Base-by-base conservation (phyloP, 345 rosid genomes). In the Rubroshorea leprosula region DNA sequence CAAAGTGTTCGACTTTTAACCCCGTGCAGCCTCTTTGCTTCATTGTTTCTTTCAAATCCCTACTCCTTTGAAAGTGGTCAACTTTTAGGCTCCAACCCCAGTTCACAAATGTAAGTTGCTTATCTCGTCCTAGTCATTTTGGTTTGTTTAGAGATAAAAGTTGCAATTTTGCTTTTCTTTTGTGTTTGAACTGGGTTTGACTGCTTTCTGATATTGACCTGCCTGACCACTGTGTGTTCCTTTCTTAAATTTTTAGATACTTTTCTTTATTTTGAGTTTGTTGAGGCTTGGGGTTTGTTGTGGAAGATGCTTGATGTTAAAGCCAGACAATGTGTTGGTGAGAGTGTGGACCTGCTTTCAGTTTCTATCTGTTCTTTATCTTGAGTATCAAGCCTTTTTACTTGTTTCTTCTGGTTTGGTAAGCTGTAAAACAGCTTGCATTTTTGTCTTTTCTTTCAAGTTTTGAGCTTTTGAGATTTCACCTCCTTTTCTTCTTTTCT, bases 311-410 rank as follows among this genome's bases (percentile, higher is more conserved):
- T 78, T 80, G 61, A 54, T 60, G 62, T 65, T 65, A 74, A 81
- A 80, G 71, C 35, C 61, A 68, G 63, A 52, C 71, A 46, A 76
- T 67, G 64, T 71, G 75, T 82, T 80, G 83, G 86, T 80, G 76
- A 67, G 76, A 39, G 69, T 72, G 76, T 73, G 75, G 74, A 77
- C 74, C 79, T 69, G 61, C 57, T 75, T 65, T 20, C 61, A 63
- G 65, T 61, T 62, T 63, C 61, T 26, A 12, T 58, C 49, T 54
- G 49, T 48, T 61, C 60, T 55, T 51, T 65, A 43, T 62, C 83
- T 78, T 85, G 75, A 63, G 60, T 20, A 61, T 61, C 60, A 82
- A 73, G 79, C 65, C 62, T 78, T 73, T 73, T 44, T 54, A 53
- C 68, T 69, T 61, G 64, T 70, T 72, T 54, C 64, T 65, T 70